Evolutionary conservation across 169 alveolate genomes (phyloP).

Genomic region (Cystoisospora suis): DNA sequence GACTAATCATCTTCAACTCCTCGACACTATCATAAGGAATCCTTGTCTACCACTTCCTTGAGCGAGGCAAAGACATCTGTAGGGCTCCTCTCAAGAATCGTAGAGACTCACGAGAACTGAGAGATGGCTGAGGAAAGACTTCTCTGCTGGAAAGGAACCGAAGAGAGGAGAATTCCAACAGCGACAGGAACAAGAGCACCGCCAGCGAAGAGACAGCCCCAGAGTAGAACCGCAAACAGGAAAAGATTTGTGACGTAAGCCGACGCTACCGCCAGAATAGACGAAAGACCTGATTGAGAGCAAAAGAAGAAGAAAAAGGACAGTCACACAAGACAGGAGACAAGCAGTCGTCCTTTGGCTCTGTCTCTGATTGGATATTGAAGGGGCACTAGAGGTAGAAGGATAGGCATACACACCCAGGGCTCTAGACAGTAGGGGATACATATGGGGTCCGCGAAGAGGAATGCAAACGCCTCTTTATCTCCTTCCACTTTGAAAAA

Average conservation of each 20-base stretch:
- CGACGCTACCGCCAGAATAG: conserved; percentile 29
- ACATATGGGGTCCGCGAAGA: too few species aligned
- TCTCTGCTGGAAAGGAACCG: conserved; percentile 74
- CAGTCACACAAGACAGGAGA: too few species aligned
- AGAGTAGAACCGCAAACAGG: conserved; percentile 74
- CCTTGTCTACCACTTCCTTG: neutral
- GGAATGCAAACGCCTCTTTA: too few species aligned
- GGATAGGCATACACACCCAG: too few species aligned
- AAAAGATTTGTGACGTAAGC: conserved; percentile 66
- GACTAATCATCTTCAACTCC: neutral
- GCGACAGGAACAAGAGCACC: conserved; percentile 83
- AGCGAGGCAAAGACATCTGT: neutral
- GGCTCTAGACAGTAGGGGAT: too few species aligned
- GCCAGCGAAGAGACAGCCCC: conserved; percentile 81
- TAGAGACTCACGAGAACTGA: conserved; percentile 62
- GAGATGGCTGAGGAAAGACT: conserved; percentile 78
- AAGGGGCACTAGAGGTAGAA: too few species aligned
- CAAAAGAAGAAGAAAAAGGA: neutral
- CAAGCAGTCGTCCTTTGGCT: too few species aligned
- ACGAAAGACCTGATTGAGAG: neutral
- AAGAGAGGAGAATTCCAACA: conserved; percentile 76
- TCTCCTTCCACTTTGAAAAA: too few species aligned
- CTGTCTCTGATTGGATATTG: too few species aligned
- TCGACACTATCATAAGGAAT: neutral
- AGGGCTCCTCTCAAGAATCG: too few species aligned